Base-by-base conservation (phyloP, 192 early-diverging fungal genomes). In the Ambispora gerdemannii region DNA sequence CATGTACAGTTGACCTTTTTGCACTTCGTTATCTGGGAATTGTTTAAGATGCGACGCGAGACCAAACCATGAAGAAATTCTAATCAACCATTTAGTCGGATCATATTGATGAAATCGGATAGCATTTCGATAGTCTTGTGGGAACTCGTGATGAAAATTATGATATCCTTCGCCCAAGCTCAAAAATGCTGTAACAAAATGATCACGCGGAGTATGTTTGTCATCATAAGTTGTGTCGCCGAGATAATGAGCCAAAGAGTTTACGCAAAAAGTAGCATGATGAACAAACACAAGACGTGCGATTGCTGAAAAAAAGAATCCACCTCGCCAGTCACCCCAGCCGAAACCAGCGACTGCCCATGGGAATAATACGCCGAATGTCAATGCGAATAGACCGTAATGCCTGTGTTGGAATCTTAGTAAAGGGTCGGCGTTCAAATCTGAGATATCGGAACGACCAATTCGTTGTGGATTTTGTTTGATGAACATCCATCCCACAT, bases 121-220 rank as follows among this genome's bases (percentile, higher is more conserved):
- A 55, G 91, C 91, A 71, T 93, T 93, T 63, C 92, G 88, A 76
- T 92, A 93, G 82, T 93, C 92, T 72, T 86, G 81, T 43, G 92
- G 92, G 85, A 92, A 93, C 78, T 92, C 85, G 74, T 93, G 91
- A 77, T 93, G 92, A 85, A 90, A 91, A 81, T 93, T 93, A 83
- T 92, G 92, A 78, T 92, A 91, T 28, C 91, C 91, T 80, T 93
- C 91, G 69, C 91, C 90, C 72, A 92, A 71, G n/a, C 89, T 91
- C 43, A 88, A 82, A 30, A 93, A 72, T 31, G 91, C 91, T 1
- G 91, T 92, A 58, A 93, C 81, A 74, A 91, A 89, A 75, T 93
- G 92, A 78, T 93, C 90, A 52, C 89, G 84, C n/a, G 91, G 93
- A 8, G 93, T 89, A 66, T 88, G 86, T 32, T 87, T 81, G 76